Evolutionary conservation across 2,329 filamentous ascomycete genomes (phyloP), one percentile per base, ranked within the genome.

Genomic region (Nemania abortiva): DNA sequence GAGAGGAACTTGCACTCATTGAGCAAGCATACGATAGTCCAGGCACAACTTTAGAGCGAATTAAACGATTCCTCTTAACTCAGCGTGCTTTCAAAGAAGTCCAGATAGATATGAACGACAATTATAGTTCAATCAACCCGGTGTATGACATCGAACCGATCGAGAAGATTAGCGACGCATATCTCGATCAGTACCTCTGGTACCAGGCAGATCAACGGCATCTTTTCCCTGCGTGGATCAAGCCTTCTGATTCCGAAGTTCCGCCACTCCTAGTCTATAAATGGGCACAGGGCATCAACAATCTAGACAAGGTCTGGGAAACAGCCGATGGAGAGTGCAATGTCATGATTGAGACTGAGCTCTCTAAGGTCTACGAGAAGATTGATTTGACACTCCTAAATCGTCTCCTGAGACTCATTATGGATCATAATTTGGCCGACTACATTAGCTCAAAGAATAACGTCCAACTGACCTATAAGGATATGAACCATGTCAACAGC

Each of bases 401-500:
- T 83, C 93, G 95, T 67, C 87, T 99, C 37, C 86, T 99, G 58
- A 89, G 96, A 56, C 83, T 99, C 73, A 98, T 99, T 80, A 99
- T 99, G 97, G 97, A 99, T 77, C 96, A 99, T 86, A 99, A 99
- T 80, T 83, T 99, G 83, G 96, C 96, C 5, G 97, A 99, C 81
- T 99, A 99, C 82, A 99, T 99, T 78, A 98, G 95, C 0, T 94
- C 95, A 45, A 99, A 99, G 88, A 99, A 99, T 86, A 99, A 99
- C 78, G 96, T 99, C 13, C 95, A 98, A 80, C 88, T 99, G 71
- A 98, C 97, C 71, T 99, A 99, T 86, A 99, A 99, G 84, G 96
- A 99, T 76, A 99, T 99, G 96, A 98, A 98, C 78, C 96, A 99
- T 78, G 96, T 97, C 79, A 99, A 99, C 83, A 97, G 94, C 79